Evolutionary conservation across 768 basidiomycete species (phyloP).

Genomic region (Cystobasidium ongulense): DNA sequence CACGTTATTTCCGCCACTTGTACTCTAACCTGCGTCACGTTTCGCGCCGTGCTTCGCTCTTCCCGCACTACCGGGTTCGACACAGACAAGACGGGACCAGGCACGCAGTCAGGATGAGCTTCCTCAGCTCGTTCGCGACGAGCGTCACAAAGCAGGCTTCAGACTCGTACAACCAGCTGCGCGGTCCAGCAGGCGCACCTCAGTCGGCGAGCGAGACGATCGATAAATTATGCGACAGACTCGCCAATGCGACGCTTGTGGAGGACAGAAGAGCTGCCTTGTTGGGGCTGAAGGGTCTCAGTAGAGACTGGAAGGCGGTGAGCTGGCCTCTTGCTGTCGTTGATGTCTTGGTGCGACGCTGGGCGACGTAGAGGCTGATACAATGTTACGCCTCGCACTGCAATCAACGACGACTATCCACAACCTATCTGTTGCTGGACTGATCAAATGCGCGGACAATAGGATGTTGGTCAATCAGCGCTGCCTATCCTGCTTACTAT

Average conservation of each 20-base stretch:
- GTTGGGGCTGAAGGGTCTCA: slow-evolving; percentile 83
- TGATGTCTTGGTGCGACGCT: neutral
- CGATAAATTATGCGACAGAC: slow-evolving; percentile 72
- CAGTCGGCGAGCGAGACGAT: slow-evolving; percentile 82
- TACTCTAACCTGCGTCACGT: neutral
- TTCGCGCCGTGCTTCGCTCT: neutral
- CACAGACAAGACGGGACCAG: too few relatives aligned
- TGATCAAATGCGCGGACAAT: neutral
- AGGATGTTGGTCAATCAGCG: slow-evolving; percentile 71
- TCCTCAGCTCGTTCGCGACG: slow-evolving; percentile 25
- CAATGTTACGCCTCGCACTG: neutral
- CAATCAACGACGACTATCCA: neutral
- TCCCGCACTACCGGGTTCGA: too few relatives aligned
- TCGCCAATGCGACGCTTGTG: slow-evolving; percentile 79
- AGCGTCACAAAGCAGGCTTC: slow-evolving; percentile 16
- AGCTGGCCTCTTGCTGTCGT: slow-evolving; percentile 29
- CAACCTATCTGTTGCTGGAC: neutral
- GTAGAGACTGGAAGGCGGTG: slow-evolving; percentile 72
- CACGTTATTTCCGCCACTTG: neutral
- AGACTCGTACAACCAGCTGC: slow-evolving; percentile 30
- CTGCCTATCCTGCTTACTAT: slow-evolving; percentile 70
- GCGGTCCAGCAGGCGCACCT: slow-evolving; percentile 49
- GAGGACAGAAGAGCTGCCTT: slow-evolving; percentile 89
- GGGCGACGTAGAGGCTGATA: neutral
- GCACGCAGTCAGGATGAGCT: slow-evolving; percentile 4